Base-by-base conservation (phyloP, 2,329 filamentous ascomycete species). In the Fusarium sublunatum region DNA sequence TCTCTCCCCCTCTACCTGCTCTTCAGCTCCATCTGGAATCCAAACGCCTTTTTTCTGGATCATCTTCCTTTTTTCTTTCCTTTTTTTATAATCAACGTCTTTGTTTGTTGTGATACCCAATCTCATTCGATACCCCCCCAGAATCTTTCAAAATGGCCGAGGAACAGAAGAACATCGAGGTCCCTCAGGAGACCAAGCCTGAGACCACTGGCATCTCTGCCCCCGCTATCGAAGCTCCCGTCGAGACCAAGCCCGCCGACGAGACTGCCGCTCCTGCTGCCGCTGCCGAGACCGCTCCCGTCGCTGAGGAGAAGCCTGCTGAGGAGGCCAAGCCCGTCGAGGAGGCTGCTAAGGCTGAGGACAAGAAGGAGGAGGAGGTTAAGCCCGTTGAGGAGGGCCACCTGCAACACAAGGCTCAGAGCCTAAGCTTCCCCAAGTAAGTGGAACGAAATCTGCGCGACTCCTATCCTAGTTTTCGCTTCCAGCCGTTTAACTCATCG, bases 361-460 rank as follows among this genome's bases (percentile, higher is more conserved):
- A 77, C 31, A 75, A 75, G 71, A 79, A 80, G 70, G 78, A 82
- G 65, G 85, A 86, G 63, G 85, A 86, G 74, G 78, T 81, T 49
- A 88, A 88, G 80, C 90, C 91, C 61, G 84, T 94, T 62, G 89
- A 91, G 76, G 93, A 96, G 79, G 94, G 93, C 63, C 82, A 87
- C 70, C 86, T 98, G 50, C 91, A 91, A 77, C 92, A 96, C 89
- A 97, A 97, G 88, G 90, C 87, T 56, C 89, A 91, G 59, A 91
- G 91, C 75, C 85, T 93, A 65, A 85, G 83, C 79, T 88, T 86
- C 76, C 89, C 94, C 82, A 97, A 96, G 93, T 97, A 86, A 83
- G 91, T 54, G 15, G 4, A 42, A 22, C 13, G 8, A 11, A 2
- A 3, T 13, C 19, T 19, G 19, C 19, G 19, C 3, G 19, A 3